Evolutionary conservation across 2,329 filamentous ascomycete genomes (phyloP).

Genomic region (Chrysosporium queenslandicum): DNA sequence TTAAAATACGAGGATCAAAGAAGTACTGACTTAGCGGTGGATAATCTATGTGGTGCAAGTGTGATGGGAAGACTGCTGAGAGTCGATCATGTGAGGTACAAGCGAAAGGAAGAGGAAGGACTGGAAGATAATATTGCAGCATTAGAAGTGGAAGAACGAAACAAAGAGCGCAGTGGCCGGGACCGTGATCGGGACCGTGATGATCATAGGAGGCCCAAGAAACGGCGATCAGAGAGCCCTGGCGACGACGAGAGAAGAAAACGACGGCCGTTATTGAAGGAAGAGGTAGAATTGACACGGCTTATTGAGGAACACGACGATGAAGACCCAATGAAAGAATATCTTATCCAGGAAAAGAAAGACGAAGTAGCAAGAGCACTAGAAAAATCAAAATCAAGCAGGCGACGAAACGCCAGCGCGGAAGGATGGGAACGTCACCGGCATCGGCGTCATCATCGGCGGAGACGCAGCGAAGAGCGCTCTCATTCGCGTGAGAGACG

Average conservation of each 20-base stretch:
- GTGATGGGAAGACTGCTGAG: constrained; percentile 70
- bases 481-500: constrained; percentile 25
- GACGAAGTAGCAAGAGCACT: constrained; percentile 70
- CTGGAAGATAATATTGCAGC: constrained; percentile 42
- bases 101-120: constrained; percentile 63
- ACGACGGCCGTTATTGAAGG: constrained; percentile 55
- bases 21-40: constrained; percentile 89
- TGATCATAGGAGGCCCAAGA: constrained; percentile 19
- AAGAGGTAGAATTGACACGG: constrained; percentile 68
- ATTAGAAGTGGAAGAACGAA: constrained; percentile 40
- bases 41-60: constrained; percentile 81
- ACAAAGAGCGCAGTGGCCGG: constrained; percentile 28
- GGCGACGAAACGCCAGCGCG: constrained; percentile 30
- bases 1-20: constrained; percentile 97
- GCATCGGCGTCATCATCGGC: constrained; percentile 39
- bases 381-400: constrained; percentile 34
- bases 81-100: constrained; percentile 91
- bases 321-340: constrained; percentile 95
- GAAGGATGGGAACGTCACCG: constrained; percentile 34
- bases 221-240: constrained; percentile 30
- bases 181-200: constrained; percentile 1
- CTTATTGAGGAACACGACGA: constrained; percentile 76
- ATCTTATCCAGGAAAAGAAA: constrained; percentile 80
- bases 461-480: constrained; percentile 24
- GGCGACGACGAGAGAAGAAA: constrained; percentile 41